Evolutionary conservation across 495 filamentous ascomycete genomes (phyloP).

Genomic region (Aspergillus hancockii): DNA sequence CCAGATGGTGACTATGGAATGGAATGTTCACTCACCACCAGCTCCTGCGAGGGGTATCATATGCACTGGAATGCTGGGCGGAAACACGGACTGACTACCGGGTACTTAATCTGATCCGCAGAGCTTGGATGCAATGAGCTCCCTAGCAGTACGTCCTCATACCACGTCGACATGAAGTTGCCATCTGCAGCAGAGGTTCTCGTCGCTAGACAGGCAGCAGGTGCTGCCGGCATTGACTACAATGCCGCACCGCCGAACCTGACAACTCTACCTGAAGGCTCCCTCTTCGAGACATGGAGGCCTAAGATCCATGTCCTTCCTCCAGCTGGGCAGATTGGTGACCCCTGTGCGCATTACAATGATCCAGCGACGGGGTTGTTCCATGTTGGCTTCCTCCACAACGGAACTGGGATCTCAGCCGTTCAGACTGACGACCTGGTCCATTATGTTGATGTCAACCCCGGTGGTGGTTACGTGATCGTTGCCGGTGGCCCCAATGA

Average conservation of each 20-base stretch:
- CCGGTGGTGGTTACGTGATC: constrained; percentile 15
- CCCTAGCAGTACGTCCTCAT: not conserved
- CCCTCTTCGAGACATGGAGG: constrained; percentile 25
- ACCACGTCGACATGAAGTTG: constrained; percentile 7
- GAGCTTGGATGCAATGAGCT: not conserved
- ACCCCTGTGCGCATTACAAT: constrained; percentile 24
- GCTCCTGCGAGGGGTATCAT: not conserved
- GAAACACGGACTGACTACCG: not conserved
- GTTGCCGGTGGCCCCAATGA: constrained; percentile 23
- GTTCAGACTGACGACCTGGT: constrained; percentile 19
- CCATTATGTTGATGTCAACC: constrained; percentile 19
- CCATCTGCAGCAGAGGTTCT: constrained; percentile 7
- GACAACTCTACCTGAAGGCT: constrained; percentile 15
- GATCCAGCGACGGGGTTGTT: constrained; percentile 24
- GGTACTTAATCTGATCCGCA: not conserved
- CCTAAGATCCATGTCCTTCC: constrained; percentile 23
- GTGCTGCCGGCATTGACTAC: constrained; percentile 13
- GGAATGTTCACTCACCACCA: not conserved
- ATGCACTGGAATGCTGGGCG: not conserved
- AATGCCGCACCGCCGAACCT: constrained; percentile 21
- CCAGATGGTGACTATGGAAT: not conserved
- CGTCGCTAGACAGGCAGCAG: not conserved
- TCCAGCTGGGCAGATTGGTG: constrained; percentile 20
- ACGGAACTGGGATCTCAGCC: constrained; percentile 16
- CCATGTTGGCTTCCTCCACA: constrained; percentile 26